Evolutionary conservation across 163 green algal genomes (phyloP).

Genomic region (Chlamydomonas reinhardtii): DNA sequence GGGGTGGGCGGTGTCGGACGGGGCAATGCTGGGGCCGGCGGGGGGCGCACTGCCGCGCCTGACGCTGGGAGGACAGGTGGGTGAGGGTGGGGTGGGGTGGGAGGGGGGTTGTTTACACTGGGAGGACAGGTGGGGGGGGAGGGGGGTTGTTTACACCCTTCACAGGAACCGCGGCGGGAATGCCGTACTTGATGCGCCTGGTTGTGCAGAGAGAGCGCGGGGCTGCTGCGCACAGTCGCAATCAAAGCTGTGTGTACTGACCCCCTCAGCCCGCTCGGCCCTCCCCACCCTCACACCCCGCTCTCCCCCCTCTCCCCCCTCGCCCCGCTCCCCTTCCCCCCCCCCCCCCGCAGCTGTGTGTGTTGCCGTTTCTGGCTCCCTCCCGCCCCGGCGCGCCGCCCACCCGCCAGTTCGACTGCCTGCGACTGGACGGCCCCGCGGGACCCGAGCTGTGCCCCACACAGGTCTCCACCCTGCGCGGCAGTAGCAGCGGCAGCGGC

Average conservation of each 20-base stretch:
- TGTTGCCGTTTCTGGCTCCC: slow-evolving; percentile 28
- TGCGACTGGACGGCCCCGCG: background rate
- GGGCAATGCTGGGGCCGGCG: slow-evolving; percentile 37
- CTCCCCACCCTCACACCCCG: background rate
- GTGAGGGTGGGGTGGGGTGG: background rate
- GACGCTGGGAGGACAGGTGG: slow-evolving; percentile 49
- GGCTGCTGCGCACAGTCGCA: too few relatives aligned
- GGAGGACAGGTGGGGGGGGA: background rate
- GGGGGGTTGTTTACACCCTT: background rate
- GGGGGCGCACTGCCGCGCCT: slow-evolving; percentile 36
- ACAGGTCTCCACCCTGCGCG: background rate
- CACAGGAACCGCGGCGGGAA: too few relatives aligned
- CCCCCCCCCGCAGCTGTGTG: slow-evolving; percentile 22
- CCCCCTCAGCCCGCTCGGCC: background rate
- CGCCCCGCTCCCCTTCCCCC: background rate
- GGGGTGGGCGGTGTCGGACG: slow-evolving; percentile 44
- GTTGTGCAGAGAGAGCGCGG: too few relatives aligned
- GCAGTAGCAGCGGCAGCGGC: too few relatives aligned
- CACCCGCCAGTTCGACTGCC: slow-evolving; percentile 24
- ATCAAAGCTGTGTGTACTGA: too few relatives aligned
- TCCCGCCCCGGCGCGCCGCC: too few relatives aligned
- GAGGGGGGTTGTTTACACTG: too few relatives aligned
- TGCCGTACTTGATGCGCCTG: too few relatives aligned
- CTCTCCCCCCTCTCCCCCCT: background rate
- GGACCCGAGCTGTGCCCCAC: slow-evolving; percentile 31